Percentiles rank a stretch among this genome's conserved stretches.
These are phyloP conservation scores for Phalaenopsis aphrodite DNA, from an alignment of 106 monocot species.

Conservation along the genomic window DNA sequence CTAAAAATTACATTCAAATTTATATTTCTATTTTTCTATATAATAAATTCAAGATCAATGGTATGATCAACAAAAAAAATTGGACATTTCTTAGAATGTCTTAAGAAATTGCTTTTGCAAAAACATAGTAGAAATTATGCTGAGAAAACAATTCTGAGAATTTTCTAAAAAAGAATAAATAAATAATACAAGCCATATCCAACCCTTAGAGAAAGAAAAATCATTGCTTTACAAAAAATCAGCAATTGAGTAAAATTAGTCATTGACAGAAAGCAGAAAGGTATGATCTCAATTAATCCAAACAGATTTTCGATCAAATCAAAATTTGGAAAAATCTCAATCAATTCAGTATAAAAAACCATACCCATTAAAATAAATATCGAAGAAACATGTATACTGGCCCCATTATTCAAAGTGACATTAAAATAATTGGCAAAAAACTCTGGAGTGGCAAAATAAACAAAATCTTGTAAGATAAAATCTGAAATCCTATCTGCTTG, in stretches of 20 bases:
- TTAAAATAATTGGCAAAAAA: too few relatives aligned
- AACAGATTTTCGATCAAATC: background rate
- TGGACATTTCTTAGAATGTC: background rate
- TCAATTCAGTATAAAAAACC: background rate
- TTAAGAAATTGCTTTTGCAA: background rate
- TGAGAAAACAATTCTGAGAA: background rate
- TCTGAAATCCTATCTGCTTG: background rate
- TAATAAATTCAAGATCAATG: background rate
- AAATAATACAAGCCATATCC: background rate
- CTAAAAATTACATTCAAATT: too few relatives aligned
- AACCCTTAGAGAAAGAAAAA: background rate
- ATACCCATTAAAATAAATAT: background rate
- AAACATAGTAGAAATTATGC: background rate
- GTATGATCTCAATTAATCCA: background rate
- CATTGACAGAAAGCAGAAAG: background rate
- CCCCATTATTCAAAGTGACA: too few relatives aligned
- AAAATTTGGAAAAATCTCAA: conserved; percentile 1
- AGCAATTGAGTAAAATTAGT: background rate
- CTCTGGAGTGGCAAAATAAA: too few relatives aligned
- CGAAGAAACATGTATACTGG: too few relatives aligned
- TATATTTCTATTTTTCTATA: too few relatives aligned
- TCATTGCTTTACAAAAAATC: background rate
- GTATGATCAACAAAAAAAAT: background rate
- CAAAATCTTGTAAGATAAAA: too few relatives aligned
- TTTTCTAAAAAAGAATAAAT: background rate